A percentile compares a stretch with the other conserved stretches of the same genome.
phyloP scores from a whole-genome alignment of 140 eudicot genomes.

The Cichorium intybus region DNA sequence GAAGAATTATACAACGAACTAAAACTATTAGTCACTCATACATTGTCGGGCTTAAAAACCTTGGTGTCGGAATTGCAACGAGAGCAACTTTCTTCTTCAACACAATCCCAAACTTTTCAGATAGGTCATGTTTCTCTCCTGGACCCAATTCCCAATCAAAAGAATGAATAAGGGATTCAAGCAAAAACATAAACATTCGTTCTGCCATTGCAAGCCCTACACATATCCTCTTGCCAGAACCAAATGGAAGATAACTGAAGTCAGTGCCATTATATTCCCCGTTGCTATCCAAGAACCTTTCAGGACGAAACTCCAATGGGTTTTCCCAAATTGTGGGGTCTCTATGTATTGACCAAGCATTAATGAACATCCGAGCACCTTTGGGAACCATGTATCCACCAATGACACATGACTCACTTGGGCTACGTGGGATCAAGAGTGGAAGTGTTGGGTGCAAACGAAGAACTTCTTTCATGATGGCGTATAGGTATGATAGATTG shows the following conservation, averaged over 20 bases:
- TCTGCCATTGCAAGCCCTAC: constrained; percentile 52
- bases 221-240: constrained; percentile 54
- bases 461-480: constrained; percentile 56
- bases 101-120: constrained; percentile 51
- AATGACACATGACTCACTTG: constrained; percentile 37
- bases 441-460: constrained; percentile 53
- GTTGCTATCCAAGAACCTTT: constrained; percentile 46
- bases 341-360: constrained; percentile 56
- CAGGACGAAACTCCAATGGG: constrained; percentile 45
- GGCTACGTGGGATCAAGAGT: constrained; percentile 44
- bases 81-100: constrained; percentile 45
- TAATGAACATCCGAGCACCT: constrained; percentile 47
- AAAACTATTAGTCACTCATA: constrained; percentile 23
- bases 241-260: constrained; percentile 51
- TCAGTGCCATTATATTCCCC: constrained; percentile 42
- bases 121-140: constrained; percentile 27
- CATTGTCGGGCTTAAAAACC: constrained; percentile 28
- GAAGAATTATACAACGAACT: neutral
- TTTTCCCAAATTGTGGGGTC: constrained; percentile 49
- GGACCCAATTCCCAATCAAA: constrained; percentile 43
- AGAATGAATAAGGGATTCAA: constrained; percentile 45
- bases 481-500: constrained; percentile 37
- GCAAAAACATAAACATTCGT: constrained; percentile 40
- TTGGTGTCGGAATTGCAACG: constrained; percentile 40
- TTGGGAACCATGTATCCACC: constrained; percentile 57